Evolutionary conservation across 306 rosid genomes (phyloP).

Genomic region (Casuarina glauca): DNA sequence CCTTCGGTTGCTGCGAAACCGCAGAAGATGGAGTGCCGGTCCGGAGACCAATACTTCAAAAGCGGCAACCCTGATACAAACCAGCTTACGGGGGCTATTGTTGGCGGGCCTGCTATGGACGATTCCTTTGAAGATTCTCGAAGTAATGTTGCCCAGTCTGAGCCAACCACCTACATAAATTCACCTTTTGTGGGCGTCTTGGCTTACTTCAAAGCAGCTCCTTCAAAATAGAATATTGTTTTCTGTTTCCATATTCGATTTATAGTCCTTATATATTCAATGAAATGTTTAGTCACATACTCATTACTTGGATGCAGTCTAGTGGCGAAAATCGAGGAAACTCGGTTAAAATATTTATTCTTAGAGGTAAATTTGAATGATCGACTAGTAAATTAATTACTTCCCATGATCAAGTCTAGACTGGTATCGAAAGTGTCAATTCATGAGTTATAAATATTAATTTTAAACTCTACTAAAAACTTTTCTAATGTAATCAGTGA

Average conservation of each 20-base stretch:
- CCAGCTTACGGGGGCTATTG: slow-evolving; percentile 52
- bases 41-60: slow-evolving; percentile 38
- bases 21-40: slow-evolving; percentile 30
- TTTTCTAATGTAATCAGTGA: too few relatives aligned
- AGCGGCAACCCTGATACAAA: slow-evolving; percentile 45
- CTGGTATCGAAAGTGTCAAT: too few relatives aligned
- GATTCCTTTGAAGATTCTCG: slow-evolving; percentile 57
- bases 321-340: too few relatives aligned
- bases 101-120: slow-evolving; percentile 52
- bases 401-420: too few relatives aligned
- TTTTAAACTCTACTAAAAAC: too few relatives aligned
- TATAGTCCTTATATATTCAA: too few relatives aligned
- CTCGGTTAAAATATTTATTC: too few relatives aligned
- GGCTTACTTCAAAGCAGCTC: slow-evolving; percentile 50
- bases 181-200: slow-evolving; percentile 64
- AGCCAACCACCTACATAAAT: slow-evolving; percentile 67
- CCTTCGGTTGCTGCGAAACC: slow-evolving; percentile 39
- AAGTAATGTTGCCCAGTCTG: slow-evolving; percentile 45
- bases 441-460: too few relatives aligned
- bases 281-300: too few relatives aligned
- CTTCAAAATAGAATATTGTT: slow-evolving; percentile 2
- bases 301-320: too few relatives aligned
- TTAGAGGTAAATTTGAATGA: too few relatives aligned
- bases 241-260: not conserved
- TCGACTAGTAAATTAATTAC: too few relatives aligned